phyloP scores from a whole-genome alignment of 2,329 filamentous ascomycete species.

The Malbranchea zuffiana region DNA sequence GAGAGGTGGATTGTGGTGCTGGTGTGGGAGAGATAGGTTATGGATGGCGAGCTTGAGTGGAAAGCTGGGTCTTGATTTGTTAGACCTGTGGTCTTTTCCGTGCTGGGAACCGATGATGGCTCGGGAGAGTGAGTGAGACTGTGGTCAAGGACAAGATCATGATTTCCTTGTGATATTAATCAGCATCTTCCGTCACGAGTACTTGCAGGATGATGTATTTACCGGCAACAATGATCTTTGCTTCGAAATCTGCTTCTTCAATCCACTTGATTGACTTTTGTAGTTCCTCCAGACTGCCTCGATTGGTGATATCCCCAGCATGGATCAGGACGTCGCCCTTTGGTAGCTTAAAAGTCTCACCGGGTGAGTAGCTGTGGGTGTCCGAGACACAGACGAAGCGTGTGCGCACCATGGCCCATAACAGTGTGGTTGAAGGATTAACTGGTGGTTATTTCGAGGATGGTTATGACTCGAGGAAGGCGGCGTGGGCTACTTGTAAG shows the following conservation, averaged over 20 bases:
- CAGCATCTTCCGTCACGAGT: no score
- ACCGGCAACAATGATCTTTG: conserved; percentile 47
- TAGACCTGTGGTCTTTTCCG: conserved; percentile 35
- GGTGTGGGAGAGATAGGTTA: conserved; percentile 45
- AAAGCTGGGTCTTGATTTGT: no score
- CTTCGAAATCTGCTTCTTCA: conserved; percentile 41
- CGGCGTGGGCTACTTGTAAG: no score
- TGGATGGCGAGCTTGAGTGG: conserved; percentile 17
- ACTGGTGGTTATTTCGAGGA: no score
- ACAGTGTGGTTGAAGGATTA: no score
- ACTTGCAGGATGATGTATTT: no score
- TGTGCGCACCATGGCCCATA: conserved; percentile 30
- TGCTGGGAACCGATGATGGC: conserved; percentile 33
- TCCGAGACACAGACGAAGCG: conserved; percentile 50
- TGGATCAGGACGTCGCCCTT: conserved; percentile 48
- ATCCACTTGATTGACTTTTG: conserved; percentile 45
- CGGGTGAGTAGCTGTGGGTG: conserved; percentile 45
- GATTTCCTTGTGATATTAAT: no score
- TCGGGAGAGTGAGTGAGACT: conserved; percentile 37
- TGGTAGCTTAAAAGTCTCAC: conserved; percentile 41
- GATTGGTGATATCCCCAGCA: conserved; percentile 49
- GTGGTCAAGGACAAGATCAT: conserved; percentile 46
- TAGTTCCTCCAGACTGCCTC: conserved; percentile 42
- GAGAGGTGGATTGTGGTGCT: conserved; percentile 35
- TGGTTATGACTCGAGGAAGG: no score